A percentile compares a stretch with the other conserved stretches of the same genome.
Evolutionary conservation across 768 basidiomycete genomes (phyloP).

Genomic region (Hygrophorus russula): DNA sequence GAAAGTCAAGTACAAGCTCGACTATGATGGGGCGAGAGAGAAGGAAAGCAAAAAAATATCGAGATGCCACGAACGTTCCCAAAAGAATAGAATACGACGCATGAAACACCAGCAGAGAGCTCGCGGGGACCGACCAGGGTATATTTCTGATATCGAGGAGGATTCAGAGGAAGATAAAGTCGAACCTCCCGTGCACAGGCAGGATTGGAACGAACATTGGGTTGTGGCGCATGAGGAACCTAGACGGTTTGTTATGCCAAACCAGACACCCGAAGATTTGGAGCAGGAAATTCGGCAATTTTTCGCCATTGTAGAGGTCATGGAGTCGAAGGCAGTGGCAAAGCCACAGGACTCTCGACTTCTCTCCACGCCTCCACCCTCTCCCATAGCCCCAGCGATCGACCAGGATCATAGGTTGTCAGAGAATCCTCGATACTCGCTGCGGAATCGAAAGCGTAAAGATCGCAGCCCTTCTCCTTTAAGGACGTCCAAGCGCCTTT

Average conservation of each 20-base stretch:
- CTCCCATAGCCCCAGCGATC: neutral
- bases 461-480: neutral
- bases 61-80: neutral
- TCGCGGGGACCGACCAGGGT: conserved; percentile 1
- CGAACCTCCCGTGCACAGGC: conserved; percentile 2
- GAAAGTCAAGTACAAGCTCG: conserved; percentile 43
- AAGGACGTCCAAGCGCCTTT: neutral
- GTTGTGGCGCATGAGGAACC: neutral
- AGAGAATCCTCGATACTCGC: no score
- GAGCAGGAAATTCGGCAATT: conserved; percentile 8
- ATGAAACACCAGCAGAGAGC: neutral
- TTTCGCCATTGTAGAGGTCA: conserved; percentile 1
- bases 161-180: conserved; percentile 1
- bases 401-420: neutral
- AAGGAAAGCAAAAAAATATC: conserved; percentile 7
- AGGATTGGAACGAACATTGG: conserved; percentile 4
- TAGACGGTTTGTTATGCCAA: conserved; percentile 13
- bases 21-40: conserved; percentile 21
- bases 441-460: neutral
- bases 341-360: neutral
- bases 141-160: conserved; percentile 3
- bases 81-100: neutral
- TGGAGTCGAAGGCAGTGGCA: neutral
- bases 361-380: conserved; percentile 2
- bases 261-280: conserved; percentile 10